Percentiles rank a stretch among this genome's conserved stretches.
Evolutionary conservation across 495 filamentous ascomycete genomes (phyloP).

Genomic region (Podospora bellae-mahoneyi): DNA sequence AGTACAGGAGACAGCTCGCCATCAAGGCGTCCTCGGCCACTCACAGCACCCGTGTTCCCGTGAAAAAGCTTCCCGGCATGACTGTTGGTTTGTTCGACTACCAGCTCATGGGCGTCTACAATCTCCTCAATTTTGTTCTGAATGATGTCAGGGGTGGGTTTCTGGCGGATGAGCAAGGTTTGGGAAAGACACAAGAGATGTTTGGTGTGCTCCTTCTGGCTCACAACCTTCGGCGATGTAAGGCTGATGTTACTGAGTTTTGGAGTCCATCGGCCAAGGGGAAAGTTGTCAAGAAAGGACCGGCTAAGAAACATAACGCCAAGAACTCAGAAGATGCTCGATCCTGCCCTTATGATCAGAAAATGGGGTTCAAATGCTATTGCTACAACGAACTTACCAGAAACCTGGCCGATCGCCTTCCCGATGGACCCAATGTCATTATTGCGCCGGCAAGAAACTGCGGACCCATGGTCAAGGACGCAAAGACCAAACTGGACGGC

Average conservation of each 20-base stretch:
- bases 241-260: conserved; percentile 20
- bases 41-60: conserved; percentile 19
- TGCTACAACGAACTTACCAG: conserved; percentile 22
- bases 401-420: conserved; percentile 24
- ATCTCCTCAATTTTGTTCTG: conserved; percentile 17
- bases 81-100: conserved; percentile 30
- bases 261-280: not conserved
- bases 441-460: conserved; percentile 21
- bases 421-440: conserved; percentile 26
- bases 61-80: conserved; percentile 26
- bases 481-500: conserved; percentile 26
- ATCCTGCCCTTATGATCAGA: conserved; percentile 20
- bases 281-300: not conserved
- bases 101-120: conserved; percentile 30
- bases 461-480: conserved; percentile 19
- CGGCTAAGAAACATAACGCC: conserved; percentile 12
- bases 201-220: conserved; percentile 24
- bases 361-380: conserved; percentile 28
- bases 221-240: conserved; percentile 17
- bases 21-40: not conserved
- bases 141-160: conserved; percentile 25
- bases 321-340: not conserved
- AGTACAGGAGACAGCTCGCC: conserved; percentile 11
- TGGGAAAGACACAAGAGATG: conserved; percentile 34
- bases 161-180: conserved; percentile 29